phyloP scores from a whole-genome alignment of 2,329 filamentous ascomycete genomes.

The Epichloe scottii region DNA sequence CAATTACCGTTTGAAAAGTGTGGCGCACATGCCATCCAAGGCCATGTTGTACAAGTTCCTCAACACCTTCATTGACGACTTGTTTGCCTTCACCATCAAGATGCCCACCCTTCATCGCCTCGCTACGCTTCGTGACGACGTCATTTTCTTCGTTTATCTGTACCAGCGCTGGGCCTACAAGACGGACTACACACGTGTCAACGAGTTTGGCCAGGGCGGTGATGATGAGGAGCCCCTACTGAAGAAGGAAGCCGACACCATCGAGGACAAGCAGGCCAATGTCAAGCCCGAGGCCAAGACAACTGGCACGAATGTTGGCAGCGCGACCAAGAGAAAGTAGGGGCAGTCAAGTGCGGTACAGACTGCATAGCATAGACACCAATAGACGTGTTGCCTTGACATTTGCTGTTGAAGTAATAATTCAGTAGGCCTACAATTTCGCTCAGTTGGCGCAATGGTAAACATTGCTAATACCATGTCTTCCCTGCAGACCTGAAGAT shows the following conservation, averaged over 20 bases:
- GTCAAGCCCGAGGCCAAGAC: slow-evolving; percentile 27
- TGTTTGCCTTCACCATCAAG: slow-evolving; percentile 98
- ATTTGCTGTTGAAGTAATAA: too few species aligned
- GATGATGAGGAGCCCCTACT: slow-evolving; percentile 54
- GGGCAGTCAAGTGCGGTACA: background rate
- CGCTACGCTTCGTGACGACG: slow-evolving; percentile 83
- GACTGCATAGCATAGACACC: background rate
- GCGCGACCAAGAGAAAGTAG: slow-evolving; percentile 30
- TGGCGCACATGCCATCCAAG: slow-evolving; percentile 93
- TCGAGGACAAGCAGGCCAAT: slow-evolving; percentile 25
- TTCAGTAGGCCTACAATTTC: too few species aligned
- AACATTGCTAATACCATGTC: too few species aligned
- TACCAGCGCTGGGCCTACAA: slow-evolving; percentile 93
- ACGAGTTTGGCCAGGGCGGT: slow-evolving; percentile 97
- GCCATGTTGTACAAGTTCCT: slow-evolving; percentile 98
- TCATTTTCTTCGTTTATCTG: slow-evolving; percentile 96
- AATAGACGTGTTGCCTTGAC: background rate
- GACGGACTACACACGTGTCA: slow-evolving; percentile 81
- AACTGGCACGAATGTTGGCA: slow-evolving; percentile 36
- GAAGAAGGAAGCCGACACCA: slow-evolving; percentile 19
- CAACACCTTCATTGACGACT: slow-evolving; percentile 97
- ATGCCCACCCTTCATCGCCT: slow-evolving; percentile 92
- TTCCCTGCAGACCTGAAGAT: too few species aligned
- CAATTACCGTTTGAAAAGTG: slow-evolving; percentile 92
- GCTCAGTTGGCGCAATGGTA: background rate